These are phyloP conservation scores for Lactarius hengduanensis DNA, from an alignment of 768 basidiomycete species.

Conservation along the genomic window DNA sequence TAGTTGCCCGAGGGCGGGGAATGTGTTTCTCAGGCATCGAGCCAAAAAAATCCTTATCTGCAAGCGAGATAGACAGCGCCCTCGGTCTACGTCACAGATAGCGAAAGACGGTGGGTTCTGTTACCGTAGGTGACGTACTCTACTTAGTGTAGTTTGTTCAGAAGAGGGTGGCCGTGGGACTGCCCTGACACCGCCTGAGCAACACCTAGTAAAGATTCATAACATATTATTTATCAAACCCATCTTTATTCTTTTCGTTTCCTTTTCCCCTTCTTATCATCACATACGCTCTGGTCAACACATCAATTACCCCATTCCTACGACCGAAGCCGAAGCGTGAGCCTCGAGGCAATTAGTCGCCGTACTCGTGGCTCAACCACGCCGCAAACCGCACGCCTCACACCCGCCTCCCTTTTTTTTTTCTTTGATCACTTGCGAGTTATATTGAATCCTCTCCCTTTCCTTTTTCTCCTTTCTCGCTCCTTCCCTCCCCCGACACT, in stretches of 20 bases:
- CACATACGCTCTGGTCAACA: not conserved
- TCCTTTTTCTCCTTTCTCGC: slow-evolving; percentile 30
- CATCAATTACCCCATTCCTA: slow-evolving; percentile 20
- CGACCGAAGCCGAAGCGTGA: slow-evolving; percentile 30
- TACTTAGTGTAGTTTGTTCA: not conserved
- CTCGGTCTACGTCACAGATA: slow-evolving; percentile 10
- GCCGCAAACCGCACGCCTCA: slow-evolving; percentile 36
- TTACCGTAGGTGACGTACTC: slow-evolving; percentile 15
- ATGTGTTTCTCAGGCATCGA: not conserved
- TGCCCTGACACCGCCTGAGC: slow-evolving; percentile 7
- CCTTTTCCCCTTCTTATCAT: not conserved
- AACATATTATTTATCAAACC: not conserved
- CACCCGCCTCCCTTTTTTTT: slow-evolving; percentile 32
- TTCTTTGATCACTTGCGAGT: slow-evolving; percentile 23
- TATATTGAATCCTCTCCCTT: slow-evolving; percentile 26
- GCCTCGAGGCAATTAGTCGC: slow-evolving; percentile 24
- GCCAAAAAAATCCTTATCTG: slow-evolving; percentile 17
- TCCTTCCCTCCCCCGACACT: slow-evolving; percentile 31
- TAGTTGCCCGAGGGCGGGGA: slow-evolving; percentile 7
- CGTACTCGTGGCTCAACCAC: slow-evolving; percentile 39
- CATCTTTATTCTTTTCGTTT: slow-evolving; percentile 2
- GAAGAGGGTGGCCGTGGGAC: slow-evolving; percentile 6
- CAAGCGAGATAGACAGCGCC: slow-evolving; percentile 1
- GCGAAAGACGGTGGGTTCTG: slow-evolving; percentile 1
- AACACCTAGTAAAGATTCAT: not conserved